These are phyloP conservation scores for Acanthochlamys bracteata DNA, from an alignment of 106 monocot species.

Conservation along the genomic window DNA sequence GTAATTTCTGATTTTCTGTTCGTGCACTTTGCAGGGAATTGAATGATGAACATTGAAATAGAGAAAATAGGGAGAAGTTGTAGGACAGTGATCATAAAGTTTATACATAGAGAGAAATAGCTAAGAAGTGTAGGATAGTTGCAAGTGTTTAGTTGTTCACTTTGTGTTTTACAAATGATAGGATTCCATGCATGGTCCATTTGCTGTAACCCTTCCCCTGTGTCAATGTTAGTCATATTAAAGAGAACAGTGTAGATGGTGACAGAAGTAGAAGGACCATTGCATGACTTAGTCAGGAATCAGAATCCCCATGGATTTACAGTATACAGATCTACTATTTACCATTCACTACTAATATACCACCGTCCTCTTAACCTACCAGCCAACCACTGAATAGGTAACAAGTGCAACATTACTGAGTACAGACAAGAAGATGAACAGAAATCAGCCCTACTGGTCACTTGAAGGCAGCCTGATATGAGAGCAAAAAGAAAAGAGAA, in stretches of 20 bases:
- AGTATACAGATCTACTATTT: neutral
- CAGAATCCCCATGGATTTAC: too few relatives aligned
- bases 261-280: too few relatives aligned
- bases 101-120: neutral
- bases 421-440: neutral
- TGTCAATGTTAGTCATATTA: too few relatives aligned
- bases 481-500: neutral
- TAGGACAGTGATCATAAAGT: neutral
- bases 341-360: neutral
- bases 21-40: neutral
- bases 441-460: neutral
- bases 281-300: too few relatives aligned
- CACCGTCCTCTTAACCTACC: neutral
- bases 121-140: neutral
- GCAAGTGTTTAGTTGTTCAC: neutral
- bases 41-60: neutral
- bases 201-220: too few relatives aligned
- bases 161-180: neutral
- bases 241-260: too few relatives aligned
- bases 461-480: neutral
- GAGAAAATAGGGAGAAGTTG: conserved; percentile 2
- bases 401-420: neutral
- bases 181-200: too few relatives aligned
- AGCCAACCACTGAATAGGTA: conserved; percentile 2
- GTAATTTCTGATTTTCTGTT: neutral